A percentile compares a stretch with the other conserved stretches of the same genome.
Conservation (phyloP, 2,329 filamentous ascomycete species). For the Pseudopithomyces chartarum region DNA sequence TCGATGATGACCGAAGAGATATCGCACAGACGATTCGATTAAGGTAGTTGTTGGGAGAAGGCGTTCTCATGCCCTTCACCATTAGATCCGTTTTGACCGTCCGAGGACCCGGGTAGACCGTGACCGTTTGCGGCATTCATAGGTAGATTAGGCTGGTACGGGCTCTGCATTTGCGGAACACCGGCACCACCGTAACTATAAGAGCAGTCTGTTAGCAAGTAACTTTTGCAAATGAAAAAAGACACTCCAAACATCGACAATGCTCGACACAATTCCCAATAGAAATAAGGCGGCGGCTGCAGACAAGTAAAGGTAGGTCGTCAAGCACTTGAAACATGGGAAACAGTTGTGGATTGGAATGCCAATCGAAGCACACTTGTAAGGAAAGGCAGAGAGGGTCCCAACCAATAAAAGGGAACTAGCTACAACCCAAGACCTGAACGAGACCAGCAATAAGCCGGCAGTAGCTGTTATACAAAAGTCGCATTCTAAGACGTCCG, state of each 20-base stretch:
- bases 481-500: slow-evolving; percentile 39
- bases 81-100: slow-evolving; percentile 27
- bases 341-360: slow-evolving; percentile 42
- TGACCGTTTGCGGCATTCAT: slow-evolving; percentile 25
- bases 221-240: slow-evolving; percentile 26
- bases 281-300: slow-evolving; percentile 23
- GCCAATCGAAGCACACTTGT: slow-evolving; percentile 43
- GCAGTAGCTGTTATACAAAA: slow-evolving; percentile 47
- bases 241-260: slow-evolving; percentile 12
- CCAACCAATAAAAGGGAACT: slow-evolving; percentile 35
- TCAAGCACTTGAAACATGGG: slow-evolving; percentile 29
- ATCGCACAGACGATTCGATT: slow-evolving; percentile 5
- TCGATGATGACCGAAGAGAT: not conserved
- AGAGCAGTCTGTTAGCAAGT: not conserved
- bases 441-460: slow-evolving; percentile 38
- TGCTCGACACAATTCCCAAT: slow-evolving; percentile 28
- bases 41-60: slow-evolving; percentile 39
- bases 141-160: not conserved
- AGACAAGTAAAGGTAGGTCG: slow-evolving; percentile 36
- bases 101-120: slow-evolving; percentile 31
- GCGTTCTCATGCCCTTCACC: slow-evolving; percentile 40
- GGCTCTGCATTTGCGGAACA: slow-evolving; percentile 6
- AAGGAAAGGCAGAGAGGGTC: slow-evolving; percentile 42
- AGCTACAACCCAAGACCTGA: slow-evolving; percentile 41
- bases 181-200: slow-evolving; percentile 3